Percentiles rank a stretch among this genome's conserved stretches.
phyloP scores from a whole-genome alignment of 2,329 filamentous ascomycete genomes.

The Boeremia lycopersici region DNA sequence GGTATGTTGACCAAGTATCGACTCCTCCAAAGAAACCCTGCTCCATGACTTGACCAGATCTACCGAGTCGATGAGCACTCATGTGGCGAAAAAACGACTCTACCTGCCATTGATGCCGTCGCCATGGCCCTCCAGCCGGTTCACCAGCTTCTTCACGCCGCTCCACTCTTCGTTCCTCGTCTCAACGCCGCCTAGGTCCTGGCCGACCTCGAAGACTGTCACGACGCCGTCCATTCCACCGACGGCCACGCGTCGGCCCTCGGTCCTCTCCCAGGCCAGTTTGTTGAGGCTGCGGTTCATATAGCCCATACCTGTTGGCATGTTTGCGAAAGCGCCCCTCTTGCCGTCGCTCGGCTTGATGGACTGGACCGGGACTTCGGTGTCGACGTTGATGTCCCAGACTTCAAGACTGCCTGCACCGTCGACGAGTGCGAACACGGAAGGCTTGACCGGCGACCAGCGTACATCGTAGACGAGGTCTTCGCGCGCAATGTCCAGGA shows the following conservation, averaged over 20 bases:
- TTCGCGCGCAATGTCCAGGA: slow-evolving; percentile 90
- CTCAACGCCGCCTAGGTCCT: slow-evolving; percentile 83
- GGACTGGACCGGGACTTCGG: slow-evolving; percentile 86
- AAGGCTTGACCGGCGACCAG: slow-evolving; percentile 93
- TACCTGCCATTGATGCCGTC: slow-evolving; percentile 35
- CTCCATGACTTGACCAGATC: neutral
- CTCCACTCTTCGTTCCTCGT: slow-evolving; percentile 90
- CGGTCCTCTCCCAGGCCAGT: slow-evolving; percentile 88
- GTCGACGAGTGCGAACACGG: slow-evolving; percentile 93
- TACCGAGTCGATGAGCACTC: too few relatives aligned
- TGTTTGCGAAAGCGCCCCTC: slow-evolving; percentile 39
- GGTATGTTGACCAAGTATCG: slow-evolving; percentile 19
- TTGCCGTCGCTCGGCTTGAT: slow-evolving; percentile 69
- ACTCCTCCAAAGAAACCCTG: slow-evolving; percentile 11
- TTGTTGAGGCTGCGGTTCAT: slow-evolving; percentile 90
- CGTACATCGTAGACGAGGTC: slow-evolving; percentile 96
- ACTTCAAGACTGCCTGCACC: slow-evolving; percentile 90
- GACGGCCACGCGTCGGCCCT: slow-evolving; percentile 84
- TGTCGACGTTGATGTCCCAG: slow-evolving; percentile 92
- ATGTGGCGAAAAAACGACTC: neutral
- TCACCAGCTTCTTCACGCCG: slow-evolving; percentile 87
- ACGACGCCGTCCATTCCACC: slow-evolving; percentile 91
- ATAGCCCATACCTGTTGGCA: slow-evolving; percentile 59
- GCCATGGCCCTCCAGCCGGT: slow-evolving; percentile 65
- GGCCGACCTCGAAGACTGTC: slow-evolving; percentile 90